Base-by-base conservation (phyloP, 164 flowering plant genomes). In the Dillenia turbinata region DNA sequence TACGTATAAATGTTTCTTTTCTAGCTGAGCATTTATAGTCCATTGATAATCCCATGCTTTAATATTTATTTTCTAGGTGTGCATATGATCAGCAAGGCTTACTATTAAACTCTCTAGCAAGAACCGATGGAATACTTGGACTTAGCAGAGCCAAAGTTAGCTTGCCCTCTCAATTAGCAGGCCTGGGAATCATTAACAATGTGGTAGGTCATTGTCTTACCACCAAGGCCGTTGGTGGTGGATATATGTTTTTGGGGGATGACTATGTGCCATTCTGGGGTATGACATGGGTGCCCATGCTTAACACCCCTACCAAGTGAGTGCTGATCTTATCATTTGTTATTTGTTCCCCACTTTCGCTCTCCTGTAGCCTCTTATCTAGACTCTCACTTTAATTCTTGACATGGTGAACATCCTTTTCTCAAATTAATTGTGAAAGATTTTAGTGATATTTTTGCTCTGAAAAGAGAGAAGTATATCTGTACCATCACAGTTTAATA, bases 71-170 rank as follows among this genome's bases (percentile, higher is more conserved):
- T 62, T 40, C 54, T 71, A 88, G 96, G 71, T 89, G 96, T 76
- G 96, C 83, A 44, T 89, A 89, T 75, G 85, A 89, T 76, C 96
- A 89, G 77, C 88, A 82, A 81, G 96, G 96, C 46, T 68, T 73
- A 53, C 82, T 89, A 57, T 73, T 81, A 59, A 68, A 70, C 68
- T 78, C 90, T 52, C 78, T 88, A 69, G 73, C 71, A 48, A 83
- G 73, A 74, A 86, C 89, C 54, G 96, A 89, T 82, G 96, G 92
- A 55, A 83, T 86, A 45, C 81, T 89, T 62, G 90, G 92, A 51
- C 80, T 89, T 57, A 83, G 86, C 84, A 75, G 77, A 54, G 76
- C 88, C 43, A 75, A 71, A 74, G 78, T 83, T 65, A 81, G 96
- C 73, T 77, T 89, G 56, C 87, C 90, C 68, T 81, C 85, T 59